Conservation (phyloP, 208 protist species). For the Blechomonas ayalai region DNA sequence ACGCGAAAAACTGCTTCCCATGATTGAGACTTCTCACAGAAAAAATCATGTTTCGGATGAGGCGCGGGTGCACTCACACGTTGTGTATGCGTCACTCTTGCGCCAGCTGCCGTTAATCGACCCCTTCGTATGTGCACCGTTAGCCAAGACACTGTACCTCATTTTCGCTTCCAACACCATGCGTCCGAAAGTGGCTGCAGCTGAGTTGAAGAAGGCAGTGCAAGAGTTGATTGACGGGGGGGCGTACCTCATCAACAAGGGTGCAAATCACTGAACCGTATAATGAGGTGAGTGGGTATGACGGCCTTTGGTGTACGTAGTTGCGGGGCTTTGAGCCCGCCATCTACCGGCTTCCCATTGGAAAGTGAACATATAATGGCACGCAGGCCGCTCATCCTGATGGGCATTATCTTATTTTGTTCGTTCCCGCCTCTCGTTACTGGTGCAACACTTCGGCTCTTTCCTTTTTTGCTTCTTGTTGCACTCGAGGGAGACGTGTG, state of each 20-base stretch:
- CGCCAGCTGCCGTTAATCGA: conserved; percentile 49
- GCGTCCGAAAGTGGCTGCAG: conserved; percentile 14
- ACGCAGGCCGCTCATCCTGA: not conserved
- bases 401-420: conserved; percentile 18
- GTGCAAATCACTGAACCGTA: too few species aligned
- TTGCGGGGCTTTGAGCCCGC: too few species aligned
- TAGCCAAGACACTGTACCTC: conserved; percentile 34
- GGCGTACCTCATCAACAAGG: too few species aligned
- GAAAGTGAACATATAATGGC: too few species aligned
- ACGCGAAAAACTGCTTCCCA: conserved; percentile 21
- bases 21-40: conserved; percentile 14
- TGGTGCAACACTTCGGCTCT: not conserved
- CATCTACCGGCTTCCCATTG: too few species aligned
- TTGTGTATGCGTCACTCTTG: conserved; percentile 36
- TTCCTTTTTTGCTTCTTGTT: too few species aligned
- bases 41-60: conserved; percentile 9
- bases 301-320: too few species aligned
- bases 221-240: conserved; percentile 1
- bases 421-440: conserved; percentile 5
- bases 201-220: conserved; percentile 31
- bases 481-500: too few species aligned
- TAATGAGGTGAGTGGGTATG: too few species aligned
- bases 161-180: conserved; percentile 28
- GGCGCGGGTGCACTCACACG: conserved; percentile 32
- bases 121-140: conserved; percentile 22